A percentile compares a stretch with the other conserved stretches of the same genome.
Evolutionary conservation across 352 stramenopile species (phyloP).

Genomic region (Globisporangium canariense): DNA sequence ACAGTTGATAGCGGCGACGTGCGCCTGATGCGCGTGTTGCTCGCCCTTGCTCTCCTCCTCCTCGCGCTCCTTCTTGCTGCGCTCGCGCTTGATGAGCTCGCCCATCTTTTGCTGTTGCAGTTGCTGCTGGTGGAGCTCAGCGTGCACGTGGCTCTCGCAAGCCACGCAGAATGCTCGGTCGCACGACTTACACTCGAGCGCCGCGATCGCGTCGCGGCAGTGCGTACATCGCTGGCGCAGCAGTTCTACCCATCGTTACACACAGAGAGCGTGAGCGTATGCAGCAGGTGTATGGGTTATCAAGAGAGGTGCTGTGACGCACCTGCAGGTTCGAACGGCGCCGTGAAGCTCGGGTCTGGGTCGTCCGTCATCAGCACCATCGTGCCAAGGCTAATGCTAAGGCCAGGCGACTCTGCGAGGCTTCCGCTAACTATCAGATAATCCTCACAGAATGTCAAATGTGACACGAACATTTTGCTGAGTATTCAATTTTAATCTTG

Average conservation of each 20-base stretch:
- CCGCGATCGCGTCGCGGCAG: conserved; percentile 35
- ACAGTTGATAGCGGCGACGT: conserved; percentile 47
- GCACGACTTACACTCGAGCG: conserved; percentile 44
- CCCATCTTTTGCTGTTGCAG: neutral
- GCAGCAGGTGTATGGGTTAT: neutral
- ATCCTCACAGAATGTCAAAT: too few species aligned
- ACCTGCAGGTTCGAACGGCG: conserved; percentile 31
- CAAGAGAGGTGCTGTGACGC: conserved; percentile 5
- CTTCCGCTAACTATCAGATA: too few species aligned
- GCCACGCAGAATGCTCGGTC: conserved; percentile 36
- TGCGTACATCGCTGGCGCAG: conserved; percentile 35
- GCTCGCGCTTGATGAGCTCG: neutral
- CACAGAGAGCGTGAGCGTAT: too few species aligned
- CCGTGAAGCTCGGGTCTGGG: conserved; percentile 36
- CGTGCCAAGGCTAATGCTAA: neutral
- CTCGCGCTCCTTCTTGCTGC: conserved; percentile 16
- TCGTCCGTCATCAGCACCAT: conserved; percentile 29
- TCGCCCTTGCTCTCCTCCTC: conserved; percentile 40
- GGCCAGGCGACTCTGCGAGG: too few species aligned
- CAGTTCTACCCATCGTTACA: conserved; percentile 29
- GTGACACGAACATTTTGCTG: too few species aligned
- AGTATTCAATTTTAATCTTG: too few species aligned
- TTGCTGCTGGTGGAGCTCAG: conserved; percentile 18
- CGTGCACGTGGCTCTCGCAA: conserved; percentile 49
- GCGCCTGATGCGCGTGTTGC: conserved; percentile 38